Conservation (phyloP, 2,329 filamentous ascomycete genomes). For the Xylaria sp. region DNA sequence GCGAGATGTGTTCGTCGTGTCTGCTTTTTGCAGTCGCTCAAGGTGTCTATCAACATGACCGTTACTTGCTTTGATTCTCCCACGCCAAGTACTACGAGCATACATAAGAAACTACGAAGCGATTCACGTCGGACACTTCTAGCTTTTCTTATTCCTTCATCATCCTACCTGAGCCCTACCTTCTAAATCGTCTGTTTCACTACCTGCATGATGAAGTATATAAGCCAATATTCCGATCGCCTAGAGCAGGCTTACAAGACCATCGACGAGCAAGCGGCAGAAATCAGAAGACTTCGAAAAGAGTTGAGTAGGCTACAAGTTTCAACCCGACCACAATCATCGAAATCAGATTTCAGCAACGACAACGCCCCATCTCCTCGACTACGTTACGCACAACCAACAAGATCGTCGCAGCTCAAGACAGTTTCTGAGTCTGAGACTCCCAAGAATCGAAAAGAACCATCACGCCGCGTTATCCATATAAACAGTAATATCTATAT, state of each 20-base stretch:
- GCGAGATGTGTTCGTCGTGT: no score
- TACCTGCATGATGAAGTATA: conserved; percentile 7
- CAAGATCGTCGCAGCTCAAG: background rate
- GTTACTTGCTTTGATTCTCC: no score
- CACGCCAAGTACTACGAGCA: no score
- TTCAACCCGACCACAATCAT: background rate
- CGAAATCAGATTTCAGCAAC: background rate
- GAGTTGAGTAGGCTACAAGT: background rate
- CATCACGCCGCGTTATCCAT: background rate
- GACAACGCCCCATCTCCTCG: no score
- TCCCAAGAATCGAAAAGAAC: background rate
- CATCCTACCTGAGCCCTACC: no score
- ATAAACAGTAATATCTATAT: background rate
- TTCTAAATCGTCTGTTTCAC: no score
- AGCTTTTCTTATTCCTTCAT: no score
- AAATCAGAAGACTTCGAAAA: background rate
- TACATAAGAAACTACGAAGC: no score
- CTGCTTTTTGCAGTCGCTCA: no score
- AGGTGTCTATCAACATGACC: no score
- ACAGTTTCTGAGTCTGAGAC: background rate
- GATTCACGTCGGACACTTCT: no score
- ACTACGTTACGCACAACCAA: background rate
- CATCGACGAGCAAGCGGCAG: background rate
- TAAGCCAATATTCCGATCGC: background rate
- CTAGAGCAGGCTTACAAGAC: background rate